These are phyloP conservation scores for Aurantiochytrium sp. DNA, from an alignment of 108 stramenopile species.

Conservation along the genomic window DNA sequence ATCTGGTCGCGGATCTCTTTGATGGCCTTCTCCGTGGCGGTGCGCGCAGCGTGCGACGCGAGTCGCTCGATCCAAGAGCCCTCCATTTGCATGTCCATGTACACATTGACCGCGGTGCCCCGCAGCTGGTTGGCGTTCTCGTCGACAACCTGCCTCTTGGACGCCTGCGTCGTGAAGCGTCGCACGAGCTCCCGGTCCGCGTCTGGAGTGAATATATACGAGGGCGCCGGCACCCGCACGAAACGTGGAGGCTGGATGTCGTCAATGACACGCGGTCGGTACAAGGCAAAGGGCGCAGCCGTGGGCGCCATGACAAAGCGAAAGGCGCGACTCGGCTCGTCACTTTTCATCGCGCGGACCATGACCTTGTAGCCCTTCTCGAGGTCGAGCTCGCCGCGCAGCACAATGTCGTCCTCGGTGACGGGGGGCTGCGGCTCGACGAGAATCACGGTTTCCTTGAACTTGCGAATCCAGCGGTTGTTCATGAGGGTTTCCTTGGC, in stretches of 20 bases:
- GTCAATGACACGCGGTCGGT: neutral
- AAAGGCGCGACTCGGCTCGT: neutral
- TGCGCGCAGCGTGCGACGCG: constrained; percentile 2
- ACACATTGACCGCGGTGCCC: neutral
- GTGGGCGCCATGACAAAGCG: constrained; percentile 9
- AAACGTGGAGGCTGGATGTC: neutral
- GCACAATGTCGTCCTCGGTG: constrained; percentile 24
- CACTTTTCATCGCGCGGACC: constrained; percentile 37
- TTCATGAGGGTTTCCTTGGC: constrained; percentile 52
- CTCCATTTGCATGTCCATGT: neutral
- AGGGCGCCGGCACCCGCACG: neutral
- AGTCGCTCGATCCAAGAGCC: constrained; percentile 10
- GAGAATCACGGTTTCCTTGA: constrained; percentile 41
- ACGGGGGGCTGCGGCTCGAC: constrained; percentile 49
- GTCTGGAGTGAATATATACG: neutral
- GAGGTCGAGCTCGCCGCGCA: constrained; percentile 27
- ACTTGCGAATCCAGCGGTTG: constrained; percentile 34
- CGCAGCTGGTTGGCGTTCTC: neutral
- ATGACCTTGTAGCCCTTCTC: constrained; percentile 25
- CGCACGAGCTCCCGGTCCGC: neutral
- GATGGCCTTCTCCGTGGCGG: neutral
- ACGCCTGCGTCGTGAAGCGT: neutral
- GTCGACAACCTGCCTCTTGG: neutral
- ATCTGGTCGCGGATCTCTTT: constrained; percentile 23
- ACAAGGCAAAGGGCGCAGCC: neutral